Evolutionary conservation across 805 yeast species (phyloP), one percentile per base, ranked within the genome.

Genomic region (Teunomyces lycoperdinae): DNA sequence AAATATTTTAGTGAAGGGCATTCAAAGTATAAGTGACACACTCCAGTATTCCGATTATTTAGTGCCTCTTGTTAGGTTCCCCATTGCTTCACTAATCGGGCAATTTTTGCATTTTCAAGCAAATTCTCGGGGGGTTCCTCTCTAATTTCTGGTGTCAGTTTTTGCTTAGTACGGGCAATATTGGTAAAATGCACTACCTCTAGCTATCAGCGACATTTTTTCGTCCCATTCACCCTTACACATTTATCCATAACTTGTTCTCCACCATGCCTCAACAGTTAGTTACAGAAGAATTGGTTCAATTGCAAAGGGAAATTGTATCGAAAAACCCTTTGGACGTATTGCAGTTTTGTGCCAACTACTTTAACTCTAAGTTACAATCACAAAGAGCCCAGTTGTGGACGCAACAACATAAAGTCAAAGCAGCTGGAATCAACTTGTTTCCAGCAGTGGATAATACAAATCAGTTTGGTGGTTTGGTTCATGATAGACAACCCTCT

Each of bases 311-410:
- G 59, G 86, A 83, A 59, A 64, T 72, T 45, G 53, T 60, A 42
- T 58, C 70, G 35, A 69, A 72, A 52, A 79, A 83, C 56, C 95
- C 96, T 1, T 60, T 71, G 10, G 92, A 87, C 59, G 70, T 87
- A 9, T 63, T 87, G 49, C 90, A 87, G 60, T 87, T 86, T 67
- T 84, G 91, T 58, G 85, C 87, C 47, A 79, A 83, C 64, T 85
- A 84, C 65, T 87, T 87, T 70, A 79, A 78, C 59, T 63, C 73
- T 43, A 79, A 84, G 50, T 68, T 87, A 50, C 83, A 81, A 54
- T 75, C 77, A 28, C 87, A 84, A 59, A 74, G 87, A 60, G 59
- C 71, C 27, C 74, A 72, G 33, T 66, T 77, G 43, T 79, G 81
- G 79, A 63, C 63, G n/a, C 78, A 75, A 49, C 78, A 76, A 56